Base-by-base conservation (phyloP, 164 flowering plant genomes). In the Houttuynia cordata region DNA sequence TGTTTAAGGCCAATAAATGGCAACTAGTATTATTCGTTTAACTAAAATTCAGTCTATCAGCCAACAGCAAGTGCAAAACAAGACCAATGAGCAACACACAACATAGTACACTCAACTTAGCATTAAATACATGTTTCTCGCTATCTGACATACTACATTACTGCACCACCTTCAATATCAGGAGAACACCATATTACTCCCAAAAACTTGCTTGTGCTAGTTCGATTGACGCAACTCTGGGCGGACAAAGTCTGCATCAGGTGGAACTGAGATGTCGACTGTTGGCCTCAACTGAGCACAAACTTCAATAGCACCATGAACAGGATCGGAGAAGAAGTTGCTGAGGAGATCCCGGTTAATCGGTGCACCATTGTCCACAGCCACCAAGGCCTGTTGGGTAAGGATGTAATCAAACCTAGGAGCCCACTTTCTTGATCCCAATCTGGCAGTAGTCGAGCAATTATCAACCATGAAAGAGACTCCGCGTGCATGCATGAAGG, bases 401-500 rank as follows among this genome's bases (percentile, higher is more conserved):
- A 93, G 84, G 61, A 85, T 76, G 76, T 93, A 93, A 62, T 93
- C 96, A 42, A 93, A 90, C 0, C 99, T 81, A 10, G 99, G 99
- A 1, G 99, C 99, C 99, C 99, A 93, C 68, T 93, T 93, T 62
- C 99, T 84, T 10, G 97, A 84, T 59, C 99, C 99, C 73, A 90
- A 68, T 9, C 97, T 71, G 57, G 97, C 99, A 0, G 99, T 90
- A 5, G 99, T 93, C 3, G 99, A 93, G 64, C 99, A 93, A 72
- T 93, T 93, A 64, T 93, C 99, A 58, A 93, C 97, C 97, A 93
- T 90, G 78, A 93, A 93, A 1, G 99, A 80, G 57, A 90, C 89
- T 56, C 99, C 97, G 24, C 97, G 88, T 5, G 97, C 99, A 68
- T 93, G 99, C 99, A 93, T 93, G 78, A 93, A 93, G 5, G 99